phyloP scores from a whole-genome alignment of 139 green algal species.

The Desmodesmus armatus region DNA sequence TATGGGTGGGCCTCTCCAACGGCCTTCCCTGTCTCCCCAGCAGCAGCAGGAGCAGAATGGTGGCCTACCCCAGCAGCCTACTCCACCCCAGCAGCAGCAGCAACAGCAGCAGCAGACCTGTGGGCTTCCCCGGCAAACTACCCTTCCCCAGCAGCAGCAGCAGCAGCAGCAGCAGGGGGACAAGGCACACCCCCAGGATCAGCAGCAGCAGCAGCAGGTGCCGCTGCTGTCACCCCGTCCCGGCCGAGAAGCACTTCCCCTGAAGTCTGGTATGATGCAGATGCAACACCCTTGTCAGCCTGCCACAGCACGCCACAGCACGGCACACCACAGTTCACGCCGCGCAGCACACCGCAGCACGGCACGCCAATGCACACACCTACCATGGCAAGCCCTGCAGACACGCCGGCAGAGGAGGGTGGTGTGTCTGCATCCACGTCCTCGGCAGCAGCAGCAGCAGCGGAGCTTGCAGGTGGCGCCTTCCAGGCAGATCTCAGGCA shows the following conservation, averaged over 20 bases:
- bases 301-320: not conserved
- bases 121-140: not conserved
- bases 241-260: too few species aligned
- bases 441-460: too few species aligned
- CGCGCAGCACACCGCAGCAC: not conserved
- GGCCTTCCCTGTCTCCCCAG: not conserved
- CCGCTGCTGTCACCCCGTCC: not conserved
- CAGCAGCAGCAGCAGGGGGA: not conserved
- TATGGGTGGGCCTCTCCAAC: not conserved
- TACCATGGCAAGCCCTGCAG: too few species aligned
- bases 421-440: too few species aligned
- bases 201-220: not conserved
- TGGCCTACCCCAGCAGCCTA: not conserved
- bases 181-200: not conserved
- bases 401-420: too few species aligned
- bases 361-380: not conserved
- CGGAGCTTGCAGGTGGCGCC: too few species aligned
- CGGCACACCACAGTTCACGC: not conserved
- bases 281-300: not conserved
- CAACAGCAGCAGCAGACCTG: not conserved
- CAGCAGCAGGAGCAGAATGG: not conserved
- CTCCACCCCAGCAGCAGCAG: not conserved
- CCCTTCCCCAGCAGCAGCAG: not conserved
- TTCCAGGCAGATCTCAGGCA: too few species aligned
- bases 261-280: not conserved